Percentiles rank a stretch among this genome's conserved stretches.
Conservation (phyloP, 805 yeast genomes). For the Nakazawaea ishiwadae region DNA sequence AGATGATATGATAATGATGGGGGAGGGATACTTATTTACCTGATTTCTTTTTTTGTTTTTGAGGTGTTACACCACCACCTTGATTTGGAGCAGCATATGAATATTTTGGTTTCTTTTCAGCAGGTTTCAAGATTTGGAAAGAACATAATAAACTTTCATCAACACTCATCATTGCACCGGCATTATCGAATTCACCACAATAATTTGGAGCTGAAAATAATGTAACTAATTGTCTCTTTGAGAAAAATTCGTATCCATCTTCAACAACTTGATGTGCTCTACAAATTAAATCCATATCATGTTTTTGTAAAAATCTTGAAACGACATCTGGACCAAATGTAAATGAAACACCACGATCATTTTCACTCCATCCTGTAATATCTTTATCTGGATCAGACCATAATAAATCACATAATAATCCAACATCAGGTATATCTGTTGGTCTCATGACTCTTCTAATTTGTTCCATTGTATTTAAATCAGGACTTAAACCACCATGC, state of each 20-base stretch:
- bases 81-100: conserved; percentile 30
- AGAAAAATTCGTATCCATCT: conserved; percentile 96
- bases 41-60: conserved; percentile 51
- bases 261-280: conserved; percentile 99
- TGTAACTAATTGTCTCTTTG: conserved; percentile 93
- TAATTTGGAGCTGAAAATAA: conserved; percentile 96
- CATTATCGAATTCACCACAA: conserved; percentile 98
- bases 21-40: conserved; percentile 30
- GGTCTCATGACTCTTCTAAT: conserved; percentile 99
- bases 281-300: conserved; percentile 96
- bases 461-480: conserved; percentile 96
- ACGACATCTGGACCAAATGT: conserved; percentile 99
- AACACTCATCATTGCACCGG: conserved; percentile 99
- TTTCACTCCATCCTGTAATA: conserved; percentile 98
- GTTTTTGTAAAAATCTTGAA: conserved; percentile 91
- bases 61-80: conserved; percentile 52
- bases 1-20: no score
- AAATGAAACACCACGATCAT: conserved; percentile 97
- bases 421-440: conserved; percentile 97
- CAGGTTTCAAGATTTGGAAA: conserved; percentile 95
- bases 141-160: conserved; percentile 95
- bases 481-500: conserved; percentile 99
- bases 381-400: conserved; percentile 99
- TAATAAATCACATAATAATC: conserved; percentile 88
- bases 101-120: conserved; percentile 87